phyloP scores from a whole-genome alignment of 495 filamentous ascomycete genomes.

The Evernia prunastri region DNA sequence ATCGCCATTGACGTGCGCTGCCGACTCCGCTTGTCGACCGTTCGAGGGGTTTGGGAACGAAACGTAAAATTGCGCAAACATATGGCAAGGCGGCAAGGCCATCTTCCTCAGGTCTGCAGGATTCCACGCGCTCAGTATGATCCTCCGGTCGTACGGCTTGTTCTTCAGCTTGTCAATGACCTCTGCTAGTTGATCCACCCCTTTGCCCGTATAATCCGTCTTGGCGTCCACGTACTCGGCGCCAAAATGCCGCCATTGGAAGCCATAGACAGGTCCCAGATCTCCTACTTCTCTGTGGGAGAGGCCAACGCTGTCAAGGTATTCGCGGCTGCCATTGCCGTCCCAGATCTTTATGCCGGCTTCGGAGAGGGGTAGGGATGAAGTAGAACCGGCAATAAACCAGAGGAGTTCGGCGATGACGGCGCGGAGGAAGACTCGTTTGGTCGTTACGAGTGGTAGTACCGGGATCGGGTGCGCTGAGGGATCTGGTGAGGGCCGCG shows the following conservation, averaged over 20 bases:
- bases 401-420: slow-evolving; percentile 92
- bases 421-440: slow-evolving; percentile 89
- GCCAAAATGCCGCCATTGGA: slow-evolving; percentile 98
- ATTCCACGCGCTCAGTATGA: slow-evolving; percentile 92
- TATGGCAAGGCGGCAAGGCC: slow-evolving; percentile 95
- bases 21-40: not conserved
- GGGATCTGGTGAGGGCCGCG: slow-evolving; percentile 38
- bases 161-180: slow-evolving; percentile 74
- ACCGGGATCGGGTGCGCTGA: slow-evolving; percentile 43
- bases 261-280: slow-evolving; percentile 93
- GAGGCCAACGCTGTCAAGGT: slow-evolving; percentile 77
- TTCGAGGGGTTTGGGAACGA: slow-evolving; percentile 52
- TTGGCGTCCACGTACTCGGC: slow-evolving; percentile 74
- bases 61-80: slow-evolving; percentile 99
- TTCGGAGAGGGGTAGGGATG: slow-evolving; percentile 61
- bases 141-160: slow-evolving; percentile 79
- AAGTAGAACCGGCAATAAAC: slow-evolving; percentile 84
- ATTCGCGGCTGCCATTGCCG: slow-evolving; percentile 85
- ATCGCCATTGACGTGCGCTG: slow-evolving; percentile 23
- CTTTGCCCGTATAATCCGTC: slow-evolving; percentile 79
- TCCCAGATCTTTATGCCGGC: slow-evolving; percentile 96
- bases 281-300: slow-evolving; percentile 75
- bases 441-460: slow-evolving; percentile 90
- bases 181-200: slow-evolving; percentile 85
- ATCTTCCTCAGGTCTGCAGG: slow-evolving; percentile 77